phyloP scores from a whole-genome alignment of 1,284 basidiomycete species.

The Termitomyces sp. region DNA sequence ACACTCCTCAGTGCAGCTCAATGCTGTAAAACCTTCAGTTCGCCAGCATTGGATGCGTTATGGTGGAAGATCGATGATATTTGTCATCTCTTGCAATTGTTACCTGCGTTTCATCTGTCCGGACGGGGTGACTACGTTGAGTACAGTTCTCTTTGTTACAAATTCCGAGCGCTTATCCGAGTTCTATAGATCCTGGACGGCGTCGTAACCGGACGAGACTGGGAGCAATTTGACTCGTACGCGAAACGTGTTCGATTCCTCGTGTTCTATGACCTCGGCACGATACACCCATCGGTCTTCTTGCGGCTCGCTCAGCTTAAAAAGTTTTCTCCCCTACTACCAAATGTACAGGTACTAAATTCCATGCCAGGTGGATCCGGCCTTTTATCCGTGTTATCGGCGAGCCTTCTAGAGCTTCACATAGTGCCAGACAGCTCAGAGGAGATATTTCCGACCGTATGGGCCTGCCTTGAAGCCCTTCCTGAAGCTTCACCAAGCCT shows the following conservation, averaged over 20 bases:
- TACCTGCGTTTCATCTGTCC: slow-evolving; percentile 1
- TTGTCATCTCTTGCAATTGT: slow-evolving; percentile 1
- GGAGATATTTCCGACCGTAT: slow-evolving; percentile 3
- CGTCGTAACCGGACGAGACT: slow-evolving; percentile 1
- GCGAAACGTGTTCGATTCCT: slow-evolving; percentile 6
- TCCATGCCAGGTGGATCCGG: slow-evolving; percentile 9
- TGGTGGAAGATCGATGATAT: slow-evolving; percentile 10
- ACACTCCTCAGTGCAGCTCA: slow-evolving; percentile 4
- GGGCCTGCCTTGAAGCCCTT: slow-evolving; percentile 1
- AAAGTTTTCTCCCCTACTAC: slow-evolving; percentile 4
- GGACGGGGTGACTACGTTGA: slow-evolving; percentile 1
- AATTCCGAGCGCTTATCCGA: background rate
- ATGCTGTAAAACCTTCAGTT: slow-evolving; percentile 4
- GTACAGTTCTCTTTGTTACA: background rate
- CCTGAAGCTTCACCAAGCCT: background rate
- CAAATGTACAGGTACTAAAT: background rate
- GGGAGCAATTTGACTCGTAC: slow-evolving; percentile 4
- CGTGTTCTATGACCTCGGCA: slow-evolving; percentile 2
- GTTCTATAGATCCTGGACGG: slow-evolving; percentile 3
- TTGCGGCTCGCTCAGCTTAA: slow-evolving; percentile 3
- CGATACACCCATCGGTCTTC: slow-evolving; percentile 9
- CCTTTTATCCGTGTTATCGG: slow-evolving; percentile 3
- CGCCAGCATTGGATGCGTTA: slow-evolving; percentile 8
- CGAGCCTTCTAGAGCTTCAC: background rate
- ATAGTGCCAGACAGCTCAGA: background rate